Evolutionary conservation across 345 rosid genomes (phyloP).

Genomic region (Corymbia maculata): DNA sequence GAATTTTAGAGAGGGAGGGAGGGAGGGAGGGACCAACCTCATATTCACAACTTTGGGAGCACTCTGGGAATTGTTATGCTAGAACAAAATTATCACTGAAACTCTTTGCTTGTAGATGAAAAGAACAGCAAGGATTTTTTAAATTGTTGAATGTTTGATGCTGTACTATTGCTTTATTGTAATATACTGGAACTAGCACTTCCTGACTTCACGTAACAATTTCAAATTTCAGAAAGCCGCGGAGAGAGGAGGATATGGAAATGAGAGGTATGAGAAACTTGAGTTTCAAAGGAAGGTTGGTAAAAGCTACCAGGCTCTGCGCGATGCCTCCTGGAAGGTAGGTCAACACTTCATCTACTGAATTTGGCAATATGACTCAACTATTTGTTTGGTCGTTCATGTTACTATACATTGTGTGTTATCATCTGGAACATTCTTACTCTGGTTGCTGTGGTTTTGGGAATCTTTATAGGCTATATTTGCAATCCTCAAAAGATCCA

Average conservation of each 20-base stretch:
- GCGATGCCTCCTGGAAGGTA: constrained; percentile 87
- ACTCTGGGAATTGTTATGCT: too few species aligned
- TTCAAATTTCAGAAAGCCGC: constrained; percentile 58
- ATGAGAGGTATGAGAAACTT: constrained; percentile 78
- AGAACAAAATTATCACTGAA: not conserved
- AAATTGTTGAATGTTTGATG: not conserved
- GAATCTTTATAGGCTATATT: not conserved
- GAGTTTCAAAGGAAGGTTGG: constrained; percentile 84
- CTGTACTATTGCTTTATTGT: not conserved
- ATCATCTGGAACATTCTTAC: not conserved
- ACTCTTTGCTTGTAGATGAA: not conserved
- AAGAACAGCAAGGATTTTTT: not conserved
- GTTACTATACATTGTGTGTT: not conserved
- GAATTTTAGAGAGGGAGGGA: not conserved
- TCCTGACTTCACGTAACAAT: not conserved
- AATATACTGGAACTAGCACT: not conserved
- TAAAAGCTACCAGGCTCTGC: constrained; percentile 38
- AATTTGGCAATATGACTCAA: not conserved
- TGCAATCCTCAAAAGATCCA: not conserved
- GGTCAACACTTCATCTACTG: not conserved
- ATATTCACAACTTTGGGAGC: too few species aligned
- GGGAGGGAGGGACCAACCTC: too few species aligned
- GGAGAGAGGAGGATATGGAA: constrained; percentile 93
- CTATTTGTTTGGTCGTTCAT: not conserved
- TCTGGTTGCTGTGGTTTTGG: not conserved